Conservation (phyloP, 768 basidiomycete species). For the Calocybe indica region DNA sequence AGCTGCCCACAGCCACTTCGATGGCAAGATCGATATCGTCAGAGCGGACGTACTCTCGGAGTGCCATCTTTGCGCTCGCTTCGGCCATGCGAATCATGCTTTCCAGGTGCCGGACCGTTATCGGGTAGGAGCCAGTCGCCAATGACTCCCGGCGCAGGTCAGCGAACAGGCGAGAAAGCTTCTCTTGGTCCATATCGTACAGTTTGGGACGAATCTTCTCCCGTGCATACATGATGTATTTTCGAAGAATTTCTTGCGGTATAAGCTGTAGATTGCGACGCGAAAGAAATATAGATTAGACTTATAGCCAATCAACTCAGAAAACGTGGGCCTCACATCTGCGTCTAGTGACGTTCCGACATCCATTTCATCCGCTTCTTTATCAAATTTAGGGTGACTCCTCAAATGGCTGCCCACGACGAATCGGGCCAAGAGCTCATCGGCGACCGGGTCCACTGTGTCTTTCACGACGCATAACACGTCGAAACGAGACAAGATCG, state of each 20-base stretch:
- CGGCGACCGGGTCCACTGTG: conserved; percentile 92
- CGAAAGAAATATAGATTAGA: not conserved
- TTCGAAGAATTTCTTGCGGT: conserved; percentile 91
- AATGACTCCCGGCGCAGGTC: conserved; percentile 94
- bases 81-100: conserved; percentile 99
- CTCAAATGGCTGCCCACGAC: conserved; percentile 97
- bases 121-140: conserved; percentile 97
- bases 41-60: conserved; percentile 90
- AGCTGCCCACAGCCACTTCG: conserved; percentile 90
- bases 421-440: conserved; percentile 93
- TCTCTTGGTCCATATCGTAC: conserved; percentile 93
- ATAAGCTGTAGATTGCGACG: conserved; percentile 60
- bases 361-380: conserved; percentile 85
- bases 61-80: conserved; percentile 96
- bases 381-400: conserved; percentile 90
- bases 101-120: conserved; percentile 96
- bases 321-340: conserved; percentile 55
- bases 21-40: conserved; percentile 98
- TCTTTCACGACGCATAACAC: conserved; percentile 98
- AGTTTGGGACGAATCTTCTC: conserved; percentile 91
- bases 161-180: conserved; percentile 87
- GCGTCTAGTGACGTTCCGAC: conserved; percentile 87
- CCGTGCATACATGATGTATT: conserved; percentile 98
- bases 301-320: not conserved
- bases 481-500: conserved; percentile 96